phyloP scores from a whole-genome alignment of 2,329 filamentous ascomycete genomes.

The Phyllosticta ampelicida region DNA sequence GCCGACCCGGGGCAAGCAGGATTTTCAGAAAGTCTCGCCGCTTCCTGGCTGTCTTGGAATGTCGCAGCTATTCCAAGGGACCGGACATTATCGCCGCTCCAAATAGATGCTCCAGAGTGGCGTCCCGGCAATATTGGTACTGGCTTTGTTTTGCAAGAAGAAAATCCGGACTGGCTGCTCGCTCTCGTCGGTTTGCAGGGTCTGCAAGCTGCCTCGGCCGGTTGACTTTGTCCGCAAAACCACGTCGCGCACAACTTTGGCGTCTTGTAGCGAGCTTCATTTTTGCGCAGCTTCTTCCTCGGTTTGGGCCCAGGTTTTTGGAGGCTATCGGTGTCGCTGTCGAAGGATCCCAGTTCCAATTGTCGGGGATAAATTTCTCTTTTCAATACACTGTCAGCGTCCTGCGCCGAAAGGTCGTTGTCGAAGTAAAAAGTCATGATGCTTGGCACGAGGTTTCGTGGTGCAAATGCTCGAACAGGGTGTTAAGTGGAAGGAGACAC shows the following conservation, averaged over 20 bases:
- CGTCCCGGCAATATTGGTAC: neutral
- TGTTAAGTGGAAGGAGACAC: neutral
- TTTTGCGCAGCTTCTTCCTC: conserved; percentile 3
- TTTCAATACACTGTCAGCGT: conserved; percentile 1
- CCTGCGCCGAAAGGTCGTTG: conserved; percentile 2
- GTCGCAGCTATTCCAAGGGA: neutral
- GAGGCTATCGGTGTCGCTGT: neutral
- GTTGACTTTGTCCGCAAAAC: neutral
- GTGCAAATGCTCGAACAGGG: neutral
- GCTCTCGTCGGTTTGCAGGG: neutral
- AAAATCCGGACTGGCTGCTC: neutral
- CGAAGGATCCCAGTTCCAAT: neutral
- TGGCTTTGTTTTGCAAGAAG: neutral
- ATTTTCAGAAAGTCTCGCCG: neutral
- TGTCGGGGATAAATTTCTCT: neutral
- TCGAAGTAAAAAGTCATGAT: conserved; percentile 9
- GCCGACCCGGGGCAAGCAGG: no score
- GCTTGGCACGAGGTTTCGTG: neutral
- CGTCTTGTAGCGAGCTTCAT: conserved; percentile 5
- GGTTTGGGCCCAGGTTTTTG: neutral
- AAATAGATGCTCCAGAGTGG: neutral
- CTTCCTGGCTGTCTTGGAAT: neutral
- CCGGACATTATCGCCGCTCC: neutral
- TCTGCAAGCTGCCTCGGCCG: neutral
- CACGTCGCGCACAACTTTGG: conserved; percentile 2